Base-by-base conservation (phyloP, 306 rosid genomes). In the Trichosanthes truncata region DNA sequence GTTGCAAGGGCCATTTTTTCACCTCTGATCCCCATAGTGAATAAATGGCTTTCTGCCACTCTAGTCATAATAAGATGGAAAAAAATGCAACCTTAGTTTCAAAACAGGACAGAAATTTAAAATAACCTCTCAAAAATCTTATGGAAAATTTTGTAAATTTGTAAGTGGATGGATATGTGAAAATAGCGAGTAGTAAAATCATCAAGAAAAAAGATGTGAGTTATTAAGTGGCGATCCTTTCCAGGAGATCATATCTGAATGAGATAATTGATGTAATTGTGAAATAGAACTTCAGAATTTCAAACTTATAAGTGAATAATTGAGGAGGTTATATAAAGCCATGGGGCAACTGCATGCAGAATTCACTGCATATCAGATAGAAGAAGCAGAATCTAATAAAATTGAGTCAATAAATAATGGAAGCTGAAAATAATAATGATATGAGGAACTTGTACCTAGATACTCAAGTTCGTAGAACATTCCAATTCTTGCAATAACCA, bases 21-120 rank as follows among this genome's bases (percentile, higher is more conserved):
- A 92, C 92, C 90, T 95, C 98, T 79, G 98, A 91, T 46, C 97
- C 97, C 83, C 96, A 97, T 12, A 91, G 90, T 36, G 97, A 89
- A 84, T 88, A 89, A 82, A 95, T 93, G 62, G 97, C 97, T 83
- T 91, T 95, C 84, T 92, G 98, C 98, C 98, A 95, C 85, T 95
- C 98, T 94, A 83, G 67, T 86, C 81, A 69, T 49, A 84, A 67
- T 41, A 79, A 78, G 66, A 29, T 5, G 25, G 18, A 6, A 62
- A 83, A 48, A 46, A 72, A n/a, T 20, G 80, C n/a, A 80, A 55
- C 31, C 80, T 26, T 69, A 77, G 60, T 45, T 40, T 76, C 35
- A 84, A 76, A 78, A 78, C 45, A 46, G 25, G 26, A 20, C 77
- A 77, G 66, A 51, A 65, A 79, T 46, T 63, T 14, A 63, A 21